Evolutionary conservation across 2,329 filamentous ascomycete species (phyloP).

Genomic region (Aspergillus pseudoterreus): DNA sequence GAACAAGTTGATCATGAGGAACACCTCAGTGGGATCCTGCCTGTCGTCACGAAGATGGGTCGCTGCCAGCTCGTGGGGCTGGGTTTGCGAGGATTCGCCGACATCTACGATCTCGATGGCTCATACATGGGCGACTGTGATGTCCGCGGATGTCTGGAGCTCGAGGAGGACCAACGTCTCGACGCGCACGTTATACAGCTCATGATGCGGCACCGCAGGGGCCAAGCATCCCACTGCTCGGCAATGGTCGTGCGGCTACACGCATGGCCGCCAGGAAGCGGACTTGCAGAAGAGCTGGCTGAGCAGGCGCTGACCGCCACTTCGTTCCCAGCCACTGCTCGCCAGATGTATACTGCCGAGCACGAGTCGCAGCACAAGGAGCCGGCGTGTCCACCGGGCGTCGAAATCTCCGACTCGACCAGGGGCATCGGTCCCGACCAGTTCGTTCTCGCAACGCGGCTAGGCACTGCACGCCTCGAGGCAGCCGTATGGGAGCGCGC

Average conservation of each 20-base stretch:
- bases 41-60: not conserved
- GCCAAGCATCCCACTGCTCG: not conserved
- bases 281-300: not conserved
- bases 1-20: not conserved
- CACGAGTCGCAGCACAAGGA: not conserved
- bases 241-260: not conserved
- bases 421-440: not conserved
- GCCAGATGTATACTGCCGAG: not conserved
- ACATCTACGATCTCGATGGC: not conserved
- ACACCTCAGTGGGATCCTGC: not conserved
- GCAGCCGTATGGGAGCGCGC: not conserved
- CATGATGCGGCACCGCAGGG: not conserved
- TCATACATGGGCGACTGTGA: not conserved
- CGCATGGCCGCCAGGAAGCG: not conserved
- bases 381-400: not conserved
- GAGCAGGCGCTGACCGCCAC: not conserved
- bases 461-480: not conserved
- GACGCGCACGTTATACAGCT: not conserved
- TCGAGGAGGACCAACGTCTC: not conserved
- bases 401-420: not conserved
- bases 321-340: not conserved
- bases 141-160: not conserved
- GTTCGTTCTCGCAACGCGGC: not conserved
- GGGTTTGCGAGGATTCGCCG: not conserved
- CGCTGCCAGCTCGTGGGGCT: not conserved